Conservation (phyloP, 345 rosid genomes). For the Carallia pectinifolia region DNA sequence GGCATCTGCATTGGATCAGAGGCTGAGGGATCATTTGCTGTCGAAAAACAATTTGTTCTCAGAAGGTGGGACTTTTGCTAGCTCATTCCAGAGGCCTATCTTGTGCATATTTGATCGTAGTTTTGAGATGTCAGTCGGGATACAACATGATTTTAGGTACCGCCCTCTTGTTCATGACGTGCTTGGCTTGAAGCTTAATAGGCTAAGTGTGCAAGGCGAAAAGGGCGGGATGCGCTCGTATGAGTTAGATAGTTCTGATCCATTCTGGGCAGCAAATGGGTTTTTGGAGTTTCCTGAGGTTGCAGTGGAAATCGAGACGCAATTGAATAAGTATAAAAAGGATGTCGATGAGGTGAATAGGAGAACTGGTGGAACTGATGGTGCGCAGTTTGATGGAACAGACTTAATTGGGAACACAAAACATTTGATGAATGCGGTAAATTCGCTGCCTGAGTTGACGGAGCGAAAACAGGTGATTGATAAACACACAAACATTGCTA, state of each 20-base stretch:
- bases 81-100: slow-evolving; percentile 88
- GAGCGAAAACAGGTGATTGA: slow-evolving; percentile 97
- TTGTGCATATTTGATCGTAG: slow-evolving; percentile 91
- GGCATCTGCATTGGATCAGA: slow-evolving; percentile 88
- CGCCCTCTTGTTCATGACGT: slow-evolving; percentile 94
- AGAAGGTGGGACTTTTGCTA: slow-evolving; percentile 79
- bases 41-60: slow-evolving; percentile 88
- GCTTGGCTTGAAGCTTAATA: slow-evolving; percentile 84
- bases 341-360: slow-evolving; percentile 95
- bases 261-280: slow-evolving; percentile 88
- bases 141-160: slow-evolving; percentile 96
- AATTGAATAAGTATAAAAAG: slow-evolving; percentile 81
- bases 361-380: slow-evolving; percentile 79
- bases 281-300: slow-evolving; percentile 95
- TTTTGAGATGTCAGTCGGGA: slow-evolving; percentile 77
- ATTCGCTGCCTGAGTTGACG: slow-evolving; percentile 87
- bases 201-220: slow-evolving; percentile 81
- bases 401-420: slow-evolving; percentile 95
- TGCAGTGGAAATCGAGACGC: slow-evolving; percentile 90
- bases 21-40: slow-evolving; percentile 89
- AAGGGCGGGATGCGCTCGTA: slow-evolving; percentile 85
- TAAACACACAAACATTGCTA: slow-evolving; percentile 96
- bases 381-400: slow-evolving; percentile 87
- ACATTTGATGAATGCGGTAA: slow-evolving; percentile 97
- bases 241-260: slow-evolving; percentile 82